These are phyloP conservation scores for Sporobolomyces phaffii DNA, from an alignment of 768 basidiomycete species.

Conservation along the genomic window DNA sequence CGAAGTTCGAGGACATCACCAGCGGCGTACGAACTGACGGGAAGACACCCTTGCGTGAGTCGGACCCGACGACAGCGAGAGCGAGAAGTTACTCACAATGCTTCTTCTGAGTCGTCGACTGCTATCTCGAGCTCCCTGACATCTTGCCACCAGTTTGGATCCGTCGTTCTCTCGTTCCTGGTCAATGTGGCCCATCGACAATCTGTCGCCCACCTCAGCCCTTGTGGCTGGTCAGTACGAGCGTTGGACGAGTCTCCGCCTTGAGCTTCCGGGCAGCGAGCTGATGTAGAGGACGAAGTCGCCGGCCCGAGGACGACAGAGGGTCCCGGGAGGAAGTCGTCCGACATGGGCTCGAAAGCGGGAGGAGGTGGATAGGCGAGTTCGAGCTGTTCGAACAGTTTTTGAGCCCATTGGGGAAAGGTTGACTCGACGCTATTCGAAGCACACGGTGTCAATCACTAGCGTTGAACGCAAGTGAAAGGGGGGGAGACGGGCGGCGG, in stretches of 20 bases:
- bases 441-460: too few relatives aligned
- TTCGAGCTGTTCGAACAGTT: slow-evolving; percentile 11
- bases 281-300: background rate
- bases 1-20: slow-evolving; percentile 79
- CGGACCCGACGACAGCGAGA: background rate
- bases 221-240: background rate
- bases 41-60: too few relatives aligned
- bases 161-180: slow-evolving; percentile 66
- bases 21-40: slow-evolving; percentile 64
- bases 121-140: slow-evolving; percentile 80
- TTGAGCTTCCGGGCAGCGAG: too few relatives aligned
- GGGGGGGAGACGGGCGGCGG: too few relatives aligned
- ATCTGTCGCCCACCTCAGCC: slow-evolving; percentile 14
- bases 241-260: background rate
- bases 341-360: background rate
- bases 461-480: too few relatives aligned
- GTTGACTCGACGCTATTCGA: slow-evolving; percentile 30
- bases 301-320: slow-evolving; percentile 11
- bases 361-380: background rate
- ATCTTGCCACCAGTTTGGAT: slow-evolving; percentile 82
- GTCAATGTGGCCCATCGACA: slow-evolving; percentile 13
- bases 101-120: slow-evolving; percentile 56
- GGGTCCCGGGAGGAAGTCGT: slow-evolving; percentile 9
- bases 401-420: slow-evolving; percentile 25
- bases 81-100: slow-evolving; percentile 44